Conservation (phyloP, 495 filamentous ascomycete genomes). For the Hypoxylon subgilvum region DNA sequence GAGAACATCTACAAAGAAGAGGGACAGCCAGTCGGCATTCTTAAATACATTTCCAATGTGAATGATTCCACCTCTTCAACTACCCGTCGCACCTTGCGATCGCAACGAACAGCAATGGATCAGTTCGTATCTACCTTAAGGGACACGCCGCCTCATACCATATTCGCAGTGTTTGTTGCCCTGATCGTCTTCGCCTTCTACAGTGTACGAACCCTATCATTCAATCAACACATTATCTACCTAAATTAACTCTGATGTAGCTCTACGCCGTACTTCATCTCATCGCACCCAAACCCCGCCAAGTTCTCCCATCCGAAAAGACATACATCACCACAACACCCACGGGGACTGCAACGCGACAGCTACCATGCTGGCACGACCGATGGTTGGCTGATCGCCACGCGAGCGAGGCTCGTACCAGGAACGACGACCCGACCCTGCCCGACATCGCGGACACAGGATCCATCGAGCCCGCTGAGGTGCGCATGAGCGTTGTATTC, state of each 20-base stretch:
- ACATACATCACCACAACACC: conserved; percentile 77
- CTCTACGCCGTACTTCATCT: conserved; percentile 72
- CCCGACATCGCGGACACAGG: conserved; percentile 46
- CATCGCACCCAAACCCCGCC: conserved; percentile 81
- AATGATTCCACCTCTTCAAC: neutral
- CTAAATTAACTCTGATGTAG: conserved; percentile 48
- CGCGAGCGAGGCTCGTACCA: conserved; percentile 39
- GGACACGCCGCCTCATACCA: conserved; percentile 40
- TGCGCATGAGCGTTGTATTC: conserved; percentile 81
- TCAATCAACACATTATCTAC: neutral
- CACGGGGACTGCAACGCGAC: conserved; percentile 64
- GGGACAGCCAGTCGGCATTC: neutral
- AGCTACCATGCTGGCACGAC: conserved; percentile 86
- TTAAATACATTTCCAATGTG: conserved; percentile 20
- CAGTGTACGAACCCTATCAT: conserved; percentile 27
- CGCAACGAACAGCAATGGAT: conserved; percentile 24
- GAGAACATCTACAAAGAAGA: neutral
- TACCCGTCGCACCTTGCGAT: conserved; percentile 7
- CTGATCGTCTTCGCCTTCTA: conserved; percentile 38
- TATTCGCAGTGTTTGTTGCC: conserved; percentile 38
- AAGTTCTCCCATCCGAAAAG: conserved; percentile 77
- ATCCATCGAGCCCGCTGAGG: conserved; percentile 53
- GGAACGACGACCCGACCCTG: conserved; percentile 42
- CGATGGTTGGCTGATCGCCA: conserved; percentile 63
- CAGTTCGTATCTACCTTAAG: conserved; percentile 33